Evolutionary conservation across 1,284 basidiomycete species (phyloP).

Genomic region (Pisolithus thermaeus): DNA sequence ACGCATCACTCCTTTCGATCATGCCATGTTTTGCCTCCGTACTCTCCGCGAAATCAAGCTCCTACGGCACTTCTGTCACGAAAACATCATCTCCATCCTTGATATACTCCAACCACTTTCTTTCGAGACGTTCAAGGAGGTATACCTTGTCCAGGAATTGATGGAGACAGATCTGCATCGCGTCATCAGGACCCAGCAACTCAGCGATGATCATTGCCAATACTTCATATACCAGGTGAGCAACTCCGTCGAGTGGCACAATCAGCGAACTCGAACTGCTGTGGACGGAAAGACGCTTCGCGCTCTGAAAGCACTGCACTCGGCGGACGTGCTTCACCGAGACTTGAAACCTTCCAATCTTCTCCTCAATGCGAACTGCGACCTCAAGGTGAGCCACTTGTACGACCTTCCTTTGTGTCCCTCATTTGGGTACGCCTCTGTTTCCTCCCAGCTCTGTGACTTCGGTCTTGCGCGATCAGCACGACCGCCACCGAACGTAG

Average conservation of each 20-base stretch:
- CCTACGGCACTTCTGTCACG: conserved; percentile 38
- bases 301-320: conserved; percentile 89
- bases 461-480: conserved; percentile 89
- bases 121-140: conserved; percentile 70
- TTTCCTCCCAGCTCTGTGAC: conserved; percentile 66
- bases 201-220: conserved; percentile 88
- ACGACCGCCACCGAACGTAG: conserved; percentile 72
- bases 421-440: conserved; percentile 1
- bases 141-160: conserved; percentile 85
- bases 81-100: conserved; percentile 77
- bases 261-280: conserved; percentile 9
- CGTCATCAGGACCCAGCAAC: conserved; percentile 79
- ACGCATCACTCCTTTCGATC: conserved; percentile 82
- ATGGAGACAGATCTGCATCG: conserved; percentile 92
- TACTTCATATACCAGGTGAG: conserved; percentile 91
- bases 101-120: conserved; percentile 65
- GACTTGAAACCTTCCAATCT: conserved; percentile 94
- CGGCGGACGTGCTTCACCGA: conserved; percentile 82
- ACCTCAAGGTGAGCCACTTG: conserved; percentile 65
- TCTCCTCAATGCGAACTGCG: conserved; percentile 90
- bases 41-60: conserved; percentile 87
- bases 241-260: conserved; percentile 5
- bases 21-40: conserved; percentile 82
- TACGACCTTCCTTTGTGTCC: conserved; percentile 5
- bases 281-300: conserved; percentile 61